Conservation (phyloP, 2,329 filamentous ascomycete genomes). For the Parafenestella ontariensis region DNA sequence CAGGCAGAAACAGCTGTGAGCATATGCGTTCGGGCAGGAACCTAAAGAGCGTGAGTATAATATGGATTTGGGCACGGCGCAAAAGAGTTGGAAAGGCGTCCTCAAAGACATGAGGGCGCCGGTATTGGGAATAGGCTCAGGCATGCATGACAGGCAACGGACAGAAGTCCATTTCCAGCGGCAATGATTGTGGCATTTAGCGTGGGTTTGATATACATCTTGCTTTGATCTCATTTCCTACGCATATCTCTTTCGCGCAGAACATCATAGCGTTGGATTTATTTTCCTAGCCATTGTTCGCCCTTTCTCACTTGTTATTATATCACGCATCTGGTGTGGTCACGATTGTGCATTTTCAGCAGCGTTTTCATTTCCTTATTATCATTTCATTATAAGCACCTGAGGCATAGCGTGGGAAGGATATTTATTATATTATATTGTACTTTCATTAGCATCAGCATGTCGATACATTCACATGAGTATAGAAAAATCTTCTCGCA, state of each 20-base stretch:
- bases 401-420: constrained; percentile 34
- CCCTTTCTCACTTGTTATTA: constrained; percentile 24
- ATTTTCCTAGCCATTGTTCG: constrained; percentile 26
- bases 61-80: constrained; percentile 8
- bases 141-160: constrained; percentile 23
- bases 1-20: constrained; percentile 7
- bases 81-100: constrained; percentile 10
- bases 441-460: constrained; percentile 23
- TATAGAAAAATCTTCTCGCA: constrained; percentile 17
- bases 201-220: constrained; percentile 38
- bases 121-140: constrained; percentile 16
- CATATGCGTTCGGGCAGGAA: constrained; percentile 33
- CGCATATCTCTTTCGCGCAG: constrained; percentile 21
- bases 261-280: constrained; percentile 40
- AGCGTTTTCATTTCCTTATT: constrained; percentile 18
- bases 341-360: constrained; percentile 33
- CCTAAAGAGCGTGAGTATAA: constrained; percentile 33
- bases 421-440: constrained; percentile 19
- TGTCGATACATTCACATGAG: constrained; percentile 16
- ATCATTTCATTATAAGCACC: constrained; percentile 15
- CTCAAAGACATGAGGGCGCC: constrained; percentile 7
- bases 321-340: constrained; percentile 29
- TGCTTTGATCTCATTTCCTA: constrained; percentile 28
- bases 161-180: constrained; percentile 26
- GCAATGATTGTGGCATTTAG: constrained; percentile 50